Conservation (phyloP, 2,329 filamentous ascomycete genomes). For the Aspergillus viridinutans region DNA sequence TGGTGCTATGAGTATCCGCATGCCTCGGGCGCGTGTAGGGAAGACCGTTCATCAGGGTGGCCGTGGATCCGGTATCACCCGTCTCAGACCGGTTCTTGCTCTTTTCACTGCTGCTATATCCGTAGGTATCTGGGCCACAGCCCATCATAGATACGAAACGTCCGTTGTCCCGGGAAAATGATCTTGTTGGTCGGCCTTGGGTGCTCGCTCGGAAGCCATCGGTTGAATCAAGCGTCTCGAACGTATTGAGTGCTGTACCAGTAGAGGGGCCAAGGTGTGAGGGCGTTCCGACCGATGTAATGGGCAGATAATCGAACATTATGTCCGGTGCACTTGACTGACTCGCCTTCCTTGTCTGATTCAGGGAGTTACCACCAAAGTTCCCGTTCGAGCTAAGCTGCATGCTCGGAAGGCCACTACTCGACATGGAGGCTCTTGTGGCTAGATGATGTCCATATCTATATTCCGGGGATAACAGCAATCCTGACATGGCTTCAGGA, state of each 20-base stretch:
- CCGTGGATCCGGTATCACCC: conserved; percentile 21
- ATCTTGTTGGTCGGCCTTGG: conserved; percentile 12
- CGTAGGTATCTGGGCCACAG: conserved; percentile 36
- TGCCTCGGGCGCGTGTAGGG: conserved; percentile 35
- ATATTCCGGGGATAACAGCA: conserved; percentile 16
- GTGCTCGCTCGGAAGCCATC: conserved; percentile 16
- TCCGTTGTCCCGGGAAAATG: conserved; percentile 17
- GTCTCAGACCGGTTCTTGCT: conserved; percentile 26
- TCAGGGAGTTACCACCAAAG: conserved; percentile 16
- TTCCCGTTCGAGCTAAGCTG: conserved; percentile 17
- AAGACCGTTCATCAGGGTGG: conserved; percentile 38
- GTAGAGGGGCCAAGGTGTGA: conserved; percentile 10
- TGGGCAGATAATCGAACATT: conserved; percentile 26
- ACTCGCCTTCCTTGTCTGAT: conserved; percentile 13
- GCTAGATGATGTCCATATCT: conserved; percentile 16
- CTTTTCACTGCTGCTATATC: conserved; percentile 32
- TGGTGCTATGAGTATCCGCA: conserved; percentile 8
- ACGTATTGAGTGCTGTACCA: conserved; percentile 8
- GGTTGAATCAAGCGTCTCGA: conserved; percentile 16
- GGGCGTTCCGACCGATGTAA: conserved; percentile 16
- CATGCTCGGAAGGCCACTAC: conserved; percentile 15
- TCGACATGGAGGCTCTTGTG: conserved; percentile 9
- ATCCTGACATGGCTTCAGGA: conserved; percentile 13
- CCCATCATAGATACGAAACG: conserved; percentile 24
- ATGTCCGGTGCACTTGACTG: conserved; percentile 24